Conservation (phyloP, 208 protist genomes). For the Acanthamoeba divionensis region DNA sequence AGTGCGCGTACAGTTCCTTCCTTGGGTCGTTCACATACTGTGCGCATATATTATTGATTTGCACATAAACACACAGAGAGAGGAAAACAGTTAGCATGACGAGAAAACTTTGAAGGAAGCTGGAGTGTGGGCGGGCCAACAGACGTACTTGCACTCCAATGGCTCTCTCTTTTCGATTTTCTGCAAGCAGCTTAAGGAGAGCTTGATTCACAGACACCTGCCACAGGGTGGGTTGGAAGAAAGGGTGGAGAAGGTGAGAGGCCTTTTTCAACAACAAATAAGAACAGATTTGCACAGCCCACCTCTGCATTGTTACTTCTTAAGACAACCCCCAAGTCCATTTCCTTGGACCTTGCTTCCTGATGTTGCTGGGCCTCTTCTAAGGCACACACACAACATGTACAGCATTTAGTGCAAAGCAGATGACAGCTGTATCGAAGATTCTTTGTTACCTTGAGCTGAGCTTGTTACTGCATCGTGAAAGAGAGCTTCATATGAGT, state of each 20-base stretch:
- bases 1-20: conserved; percentile 50
- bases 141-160: conserved; percentile 37
- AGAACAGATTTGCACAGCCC: not conserved
- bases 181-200: not conserved
- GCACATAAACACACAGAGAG: not conserved
- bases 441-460: not conserved
- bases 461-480: not conserved
- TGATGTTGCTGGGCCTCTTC: not conserved
- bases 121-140: not conserved
- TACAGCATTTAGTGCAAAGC: no score
- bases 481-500: conserved; percentile 1
- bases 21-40: conserved; percentile 44
- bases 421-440: no score
- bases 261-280: not conserved
- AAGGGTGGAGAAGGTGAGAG: not conserved
- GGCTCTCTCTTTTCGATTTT: conserved; percentile 7
- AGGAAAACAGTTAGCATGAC: not conserved
- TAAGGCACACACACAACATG: not conserved
- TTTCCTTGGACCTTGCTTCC: not conserved
- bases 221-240: not conserved
- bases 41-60: not conserved
- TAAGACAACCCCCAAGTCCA: not conserved
- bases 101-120: not conserved
- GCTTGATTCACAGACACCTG: not conserved
- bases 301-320: not conserved